Base-by-base conservation (phyloP, 495 filamentous ascomycete species). In the Platismatia glauca region DNA sequence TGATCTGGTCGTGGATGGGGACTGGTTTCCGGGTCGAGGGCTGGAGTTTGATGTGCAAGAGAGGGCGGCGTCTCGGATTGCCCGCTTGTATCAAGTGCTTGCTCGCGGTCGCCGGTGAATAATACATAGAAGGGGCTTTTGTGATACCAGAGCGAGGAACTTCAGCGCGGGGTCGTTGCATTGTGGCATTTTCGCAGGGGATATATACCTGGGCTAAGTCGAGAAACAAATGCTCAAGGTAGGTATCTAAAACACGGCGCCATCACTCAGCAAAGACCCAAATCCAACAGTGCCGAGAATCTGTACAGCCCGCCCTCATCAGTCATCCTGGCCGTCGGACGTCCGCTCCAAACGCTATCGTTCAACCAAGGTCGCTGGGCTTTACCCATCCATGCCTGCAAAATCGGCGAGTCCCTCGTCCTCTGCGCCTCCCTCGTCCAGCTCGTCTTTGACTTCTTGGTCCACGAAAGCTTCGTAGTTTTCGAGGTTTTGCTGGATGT, bases 381-480 rank as follows among this genome's bases (percentile, higher is more conserved):
- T 22, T 48, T 64, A 56, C 35, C 55, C 64, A 18, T 35, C 57
- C 52, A 64, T 46, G 18, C 48, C 48, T 41, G 48, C 61, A 7
- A 61, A 35, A 33, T 15, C 50, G 35, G 13, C 58, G 22, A 61
- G 34, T 13, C 37, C 57, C 29, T 57, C 68, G 9, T 60, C 68
- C 20, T 60, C 66, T 6, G 82, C 79, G 55, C 79, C 80, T 31
- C 79, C 81, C 15, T 78, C 82, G 34, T 80, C 85, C 27, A 89
- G 74, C 77, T 96, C 90, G 72, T 87, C 84, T 76, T 93, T 88
- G 43, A 95, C 86, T 78, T 97, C 93, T 67, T 93, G 88, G 24
- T 89, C 88, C 5, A 94, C 89, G 70, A 96, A 95, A 57, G 82
- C 86, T 73, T 97, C 93, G 72, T 95, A 96, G 69, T 91, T 89